Evolutionary conservation across 371 early-diverging fungal genomes (phyloP), one percentile per base, ranked within the genome.

Genomic region (Lichtheimia ramosa): DNA sequence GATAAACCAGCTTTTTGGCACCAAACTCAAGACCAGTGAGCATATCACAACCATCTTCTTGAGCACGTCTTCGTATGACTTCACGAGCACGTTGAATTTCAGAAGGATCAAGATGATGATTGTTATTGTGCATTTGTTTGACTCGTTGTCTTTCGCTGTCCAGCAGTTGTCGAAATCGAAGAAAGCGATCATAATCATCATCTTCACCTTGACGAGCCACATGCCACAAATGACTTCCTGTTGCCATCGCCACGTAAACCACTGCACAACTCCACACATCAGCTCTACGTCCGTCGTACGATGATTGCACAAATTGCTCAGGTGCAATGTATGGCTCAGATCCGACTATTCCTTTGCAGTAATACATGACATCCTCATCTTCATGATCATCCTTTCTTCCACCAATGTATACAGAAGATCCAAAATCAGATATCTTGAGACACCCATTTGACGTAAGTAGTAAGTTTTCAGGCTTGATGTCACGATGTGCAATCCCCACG

Each of bases 391-490:
- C 54, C 62, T n/a, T n/a, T n/a, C 27, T 63, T 24, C 77, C 77
- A 0, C 92, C 83, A 51, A 95, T 90, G 71, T 95, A 94, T 56
- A 83, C 61, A 13, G 95, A 86, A 46, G 96, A 83, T 2, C 96
- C 97, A 82, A 96, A 97, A 70, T 97, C 97, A 6, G 92, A 84
- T 20, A 97, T 86, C 71, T 93, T 92, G 49, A 94, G 67, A 87
- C 91, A 27, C 4, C 72, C 72, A 10, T 52, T 20, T n/a, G 51
- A 23, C 24, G 63, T 66, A 39, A 97, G 65, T 1, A 97, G 73
- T 58, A 92, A 59, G 59, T 93, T 92, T 52, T 94, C 91, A n/a
- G 95, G 95, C 59, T 93, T 92, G 51, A 93, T 59, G 58, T 85
- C 84, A 51, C 91, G 84, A 69, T 92, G 92, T 0, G 85, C 85